Conservation (phyloP, 225 moss, liverwort and hornwort genomes). For the Neckera pumila region DNA sequence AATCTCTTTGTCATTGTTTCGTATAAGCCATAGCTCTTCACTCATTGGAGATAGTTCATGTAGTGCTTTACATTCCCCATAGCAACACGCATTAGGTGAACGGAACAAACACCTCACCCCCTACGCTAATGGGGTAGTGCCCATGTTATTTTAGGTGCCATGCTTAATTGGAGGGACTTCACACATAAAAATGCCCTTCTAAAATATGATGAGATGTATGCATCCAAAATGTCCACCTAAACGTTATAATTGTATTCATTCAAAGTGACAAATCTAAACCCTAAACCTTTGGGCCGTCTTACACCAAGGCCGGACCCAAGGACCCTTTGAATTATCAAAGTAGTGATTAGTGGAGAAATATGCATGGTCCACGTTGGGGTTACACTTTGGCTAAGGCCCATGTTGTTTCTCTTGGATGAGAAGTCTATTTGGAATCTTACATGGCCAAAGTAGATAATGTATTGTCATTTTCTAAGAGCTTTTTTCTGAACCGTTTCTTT, state of each 20-base stretch:
- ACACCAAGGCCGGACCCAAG: fast-evolving
- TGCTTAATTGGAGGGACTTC: too few relatives aligned
- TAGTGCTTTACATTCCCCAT: not conserved
- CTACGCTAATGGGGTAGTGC: not conserved
- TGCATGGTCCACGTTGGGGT: fast-evolving
- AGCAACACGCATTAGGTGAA: not conserved
- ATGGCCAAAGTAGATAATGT: not conserved
- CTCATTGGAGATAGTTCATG: fast-evolving
- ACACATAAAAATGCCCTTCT: fast-evolving
- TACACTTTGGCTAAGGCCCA: not conserved
- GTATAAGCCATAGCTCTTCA: not conserved
- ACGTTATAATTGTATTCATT: not conserved
- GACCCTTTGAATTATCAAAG: not conserved
- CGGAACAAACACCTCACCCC: fast-evolving
- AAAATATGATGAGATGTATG: not conserved
- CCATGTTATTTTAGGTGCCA: fast-evolving
- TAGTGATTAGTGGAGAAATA: not conserved
- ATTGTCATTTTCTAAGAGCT: fast-evolving
- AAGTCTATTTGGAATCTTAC: not conserved
- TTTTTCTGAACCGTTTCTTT: not conserved
- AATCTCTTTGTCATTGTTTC: not conserved
- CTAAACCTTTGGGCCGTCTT: not conserved
- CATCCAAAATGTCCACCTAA: too few relatives aligned
- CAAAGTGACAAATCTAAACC: fast-evolving
- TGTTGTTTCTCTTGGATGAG: not conserved